Conservation (phyloP, 2,329 filamentous ascomycete species). For the Colletotrichum sp. region DNA sequence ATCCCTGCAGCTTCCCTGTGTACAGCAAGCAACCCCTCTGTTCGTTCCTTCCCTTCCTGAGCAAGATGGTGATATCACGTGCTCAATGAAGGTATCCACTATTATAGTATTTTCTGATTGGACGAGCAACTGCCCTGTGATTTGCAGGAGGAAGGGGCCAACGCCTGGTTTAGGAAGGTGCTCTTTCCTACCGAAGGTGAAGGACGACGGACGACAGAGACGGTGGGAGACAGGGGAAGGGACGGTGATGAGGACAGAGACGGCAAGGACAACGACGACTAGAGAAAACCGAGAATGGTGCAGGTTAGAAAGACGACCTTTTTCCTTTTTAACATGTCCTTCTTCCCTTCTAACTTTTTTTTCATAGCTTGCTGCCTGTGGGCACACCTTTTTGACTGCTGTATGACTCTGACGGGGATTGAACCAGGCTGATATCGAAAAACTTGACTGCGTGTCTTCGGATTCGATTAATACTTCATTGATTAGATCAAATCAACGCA, state of each 20-base stretch:
- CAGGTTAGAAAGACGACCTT: neutral
- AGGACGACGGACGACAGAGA: neutral
- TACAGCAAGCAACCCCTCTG: neutral
- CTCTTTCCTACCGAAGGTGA: neutral
- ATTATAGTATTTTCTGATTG: neutral
- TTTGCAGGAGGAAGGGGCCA: neutral
- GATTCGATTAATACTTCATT: no score
- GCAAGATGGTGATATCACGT: neutral
- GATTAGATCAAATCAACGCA: neutral
- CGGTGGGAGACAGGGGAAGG: neutral
- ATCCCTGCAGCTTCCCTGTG: neutral
- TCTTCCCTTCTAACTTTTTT: no score
- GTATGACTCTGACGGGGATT: no score
- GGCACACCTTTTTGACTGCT: no score
- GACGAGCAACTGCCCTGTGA: neutral
- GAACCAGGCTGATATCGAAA: no score
- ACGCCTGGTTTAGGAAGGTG: neutral
- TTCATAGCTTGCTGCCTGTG: no score
- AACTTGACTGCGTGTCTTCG: no score
- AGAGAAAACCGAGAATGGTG: neutral
- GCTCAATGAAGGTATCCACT: neutral
- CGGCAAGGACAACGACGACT: neutral
- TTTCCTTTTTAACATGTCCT: neutral
- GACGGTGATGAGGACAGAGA: neutral
- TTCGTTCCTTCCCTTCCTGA: neutral